phyloP scores from a whole-genome alignment of 148 eudicot genomes.

The Silene conica region DNA sequence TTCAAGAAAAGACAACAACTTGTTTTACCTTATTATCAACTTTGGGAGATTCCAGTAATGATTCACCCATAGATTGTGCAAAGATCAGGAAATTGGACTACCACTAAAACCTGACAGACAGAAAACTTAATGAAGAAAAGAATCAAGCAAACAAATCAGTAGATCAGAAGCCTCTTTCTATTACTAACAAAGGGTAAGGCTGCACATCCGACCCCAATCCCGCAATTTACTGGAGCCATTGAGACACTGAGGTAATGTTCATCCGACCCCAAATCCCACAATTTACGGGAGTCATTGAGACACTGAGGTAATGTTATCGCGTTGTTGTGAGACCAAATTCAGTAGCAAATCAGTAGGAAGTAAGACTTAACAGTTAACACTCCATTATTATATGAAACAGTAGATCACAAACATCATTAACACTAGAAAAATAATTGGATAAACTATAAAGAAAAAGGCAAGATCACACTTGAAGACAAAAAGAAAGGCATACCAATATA shows the following conservation, averaged over 20 bases:
- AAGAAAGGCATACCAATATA: slow-evolving; percentile 20
- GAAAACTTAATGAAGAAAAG: slow-evolving; percentile 11
- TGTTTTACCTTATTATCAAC: slow-evolving; percentile 55
- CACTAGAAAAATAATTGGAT: background rate
- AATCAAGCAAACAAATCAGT: slow-evolving; percentile 12
- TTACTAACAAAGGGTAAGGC: too few relatives aligned
- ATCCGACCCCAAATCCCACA: too few relatives aligned
- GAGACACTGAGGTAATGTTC: too few relatives aligned
- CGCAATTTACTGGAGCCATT: too few relatives aligned
- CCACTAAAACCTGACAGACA: slow-evolving; percentile 18
- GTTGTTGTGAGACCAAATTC: slow-evolving; percentile 2
- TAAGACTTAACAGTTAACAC: slow-evolving; percentile 22
- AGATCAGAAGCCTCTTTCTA: slow-evolving; percentile 19
- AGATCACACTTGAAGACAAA: slow-evolving; percentile 38
- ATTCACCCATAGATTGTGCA: slow-evolving; percentile 56
- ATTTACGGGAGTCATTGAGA: too few relatives aligned
- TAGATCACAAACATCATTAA: slow-evolving; percentile 22
- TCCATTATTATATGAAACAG: slow-evolving; percentile 17
- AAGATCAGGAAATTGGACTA: slow-evolving; percentile 25
- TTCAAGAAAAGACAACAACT: slow-evolving; percentile 22
- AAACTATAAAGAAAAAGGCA: slow-evolving; percentile 8
- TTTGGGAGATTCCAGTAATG: slow-evolving; percentile 46
- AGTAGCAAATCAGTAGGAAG: slow-evolving; percentile 3
- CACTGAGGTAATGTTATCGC: too few relatives aligned
- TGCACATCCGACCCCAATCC: too few relatives aligned